phyloP scores from a whole-genome alignment of 805 yeast species.

The Sugiyamaella smithiae region DNA sequence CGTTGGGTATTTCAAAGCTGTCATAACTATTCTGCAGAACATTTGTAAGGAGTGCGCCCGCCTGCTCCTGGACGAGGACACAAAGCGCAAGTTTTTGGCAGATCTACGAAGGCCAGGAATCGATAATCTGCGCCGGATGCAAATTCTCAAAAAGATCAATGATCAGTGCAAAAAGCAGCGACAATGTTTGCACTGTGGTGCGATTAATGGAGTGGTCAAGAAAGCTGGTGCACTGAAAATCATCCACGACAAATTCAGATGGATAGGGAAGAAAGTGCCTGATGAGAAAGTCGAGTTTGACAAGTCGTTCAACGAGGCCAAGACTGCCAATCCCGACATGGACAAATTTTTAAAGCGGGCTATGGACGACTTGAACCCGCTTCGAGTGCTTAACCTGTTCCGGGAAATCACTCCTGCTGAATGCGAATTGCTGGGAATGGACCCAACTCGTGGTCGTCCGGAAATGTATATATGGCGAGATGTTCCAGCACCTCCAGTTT shows the following conservation, averaged over 20 bases:
- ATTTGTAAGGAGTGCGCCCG: constrained; percentile 89
- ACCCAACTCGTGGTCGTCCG: constrained; percentile 86
- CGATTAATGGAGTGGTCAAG: constrained; percentile 93
- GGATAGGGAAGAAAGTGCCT: constrained; percentile 86
- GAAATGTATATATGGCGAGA: constrained; percentile 97
- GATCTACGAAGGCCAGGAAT: constrained; percentile 85
- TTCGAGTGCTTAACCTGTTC: constrained; percentile 82
- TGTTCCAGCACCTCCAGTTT: constrained; percentile 97
- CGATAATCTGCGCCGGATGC: constrained; percentile 92
- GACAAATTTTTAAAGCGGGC: constrained; percentile 84
- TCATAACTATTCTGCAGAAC: constrained; percentile 81
- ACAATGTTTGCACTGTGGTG: constrained; percentile 81
- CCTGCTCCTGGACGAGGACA: constrained; percentile 67
- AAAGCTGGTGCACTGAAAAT: constrained; percentile 95
- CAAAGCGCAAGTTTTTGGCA: constrained; percentile 63
- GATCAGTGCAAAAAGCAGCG: constrained; percentile 97
- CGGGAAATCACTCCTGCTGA: constrained; percentile 82
- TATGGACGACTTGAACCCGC: constrained; percentile 90
- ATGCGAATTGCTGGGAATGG: constrained; percentile 89
- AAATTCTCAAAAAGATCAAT: constrained; percentile 69
- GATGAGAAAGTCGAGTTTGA: constrained; percentile 88
- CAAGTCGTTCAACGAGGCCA: constrained; percentile 74
- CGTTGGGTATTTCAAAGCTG: constrained; percentile 93
- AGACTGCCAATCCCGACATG: constrained; percentile 76
- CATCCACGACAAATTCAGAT: constrained; percentile 92